Evolutionary conservation across 2,329 filamentous ascomycete genomes (phyloP).

Genomic region (Sordariomycetes sp.): DNA sequence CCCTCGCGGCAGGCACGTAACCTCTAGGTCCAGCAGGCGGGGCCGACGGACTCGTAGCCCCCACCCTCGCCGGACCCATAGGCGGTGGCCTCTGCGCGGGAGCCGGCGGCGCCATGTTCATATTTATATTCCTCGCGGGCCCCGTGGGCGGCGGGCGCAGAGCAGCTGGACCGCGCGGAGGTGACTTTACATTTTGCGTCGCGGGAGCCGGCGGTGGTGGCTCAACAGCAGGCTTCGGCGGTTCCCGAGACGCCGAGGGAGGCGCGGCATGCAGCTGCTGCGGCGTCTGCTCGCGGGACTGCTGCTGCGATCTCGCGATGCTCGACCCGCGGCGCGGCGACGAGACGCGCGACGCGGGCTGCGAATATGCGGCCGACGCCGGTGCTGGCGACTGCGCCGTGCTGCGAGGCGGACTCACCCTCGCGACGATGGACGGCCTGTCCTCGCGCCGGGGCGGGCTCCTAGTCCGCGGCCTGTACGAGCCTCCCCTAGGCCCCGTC

Average conservation of each 20-base stretch:
- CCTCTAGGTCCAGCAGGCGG: conserved; percentile 42
- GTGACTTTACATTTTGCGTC: conserved; percentile 23
- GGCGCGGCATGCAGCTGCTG: conserved; percentile 9
- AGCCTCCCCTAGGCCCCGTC: conserved; percentile 20
- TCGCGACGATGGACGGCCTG: conserved; percentile 27
- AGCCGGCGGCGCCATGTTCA: conserved; percentile 1
- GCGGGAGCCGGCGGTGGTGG: conserved; percentile 17
- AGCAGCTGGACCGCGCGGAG: conserved; percentile 41
- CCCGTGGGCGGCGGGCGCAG: conserved; percentile 36
- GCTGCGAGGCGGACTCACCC: conserved; percentile 28
- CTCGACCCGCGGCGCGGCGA: conserved; percentile 36
- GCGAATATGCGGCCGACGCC: conserved; percentile 30
- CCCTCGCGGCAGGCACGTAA: conserved; percentile 30
- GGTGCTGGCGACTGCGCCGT: conserved; percentile 36
- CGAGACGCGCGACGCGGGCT: conserved; percentile 34
- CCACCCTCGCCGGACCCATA: conserved; percentile 1
- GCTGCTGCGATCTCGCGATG: conserved; percentile 31
- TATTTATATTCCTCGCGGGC: conserved; percentile 11
- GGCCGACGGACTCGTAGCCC: conserved; percentile 24
- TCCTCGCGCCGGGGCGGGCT: conserved; percentile 34
- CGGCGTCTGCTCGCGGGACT: conserved; percentile 27
- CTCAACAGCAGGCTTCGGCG: conserved; percentile 12
- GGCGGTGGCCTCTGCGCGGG: neutral
- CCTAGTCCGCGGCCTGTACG: conserved; percentile 40
- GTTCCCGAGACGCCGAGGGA: conserved; percentile 2